Evolutionary conservation across 1,284 basidiomycete genomes (phyloP).

Genomic region (Macrocystidia cucumis): DNA sequence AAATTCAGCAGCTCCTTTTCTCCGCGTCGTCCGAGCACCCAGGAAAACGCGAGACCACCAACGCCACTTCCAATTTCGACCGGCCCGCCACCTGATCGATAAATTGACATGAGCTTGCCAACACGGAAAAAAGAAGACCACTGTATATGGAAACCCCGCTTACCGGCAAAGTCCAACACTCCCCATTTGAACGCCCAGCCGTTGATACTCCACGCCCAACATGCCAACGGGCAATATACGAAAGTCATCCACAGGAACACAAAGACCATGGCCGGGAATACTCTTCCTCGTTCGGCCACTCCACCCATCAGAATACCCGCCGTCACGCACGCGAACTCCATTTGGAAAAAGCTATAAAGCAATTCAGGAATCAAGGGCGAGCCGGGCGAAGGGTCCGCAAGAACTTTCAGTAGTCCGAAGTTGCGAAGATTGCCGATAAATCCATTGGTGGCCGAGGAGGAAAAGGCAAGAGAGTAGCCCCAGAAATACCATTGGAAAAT

Average conservation of each 20-base stretch:
- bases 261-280: constrained; percentile 85
- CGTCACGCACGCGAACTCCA: constrained; percentile 81
- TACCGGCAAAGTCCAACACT: constrained; percentile 79
- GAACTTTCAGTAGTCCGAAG: constrained; percentile 67
- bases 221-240: constrained; percentile 71
- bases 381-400: constrained; percentile 72
- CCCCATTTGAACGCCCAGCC: constrained; percentile 93
- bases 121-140: constrained; percentile 3
- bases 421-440: constrained; percentile 76
- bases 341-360: constrained; percentile 84
- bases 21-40: constrained; percentile 67
- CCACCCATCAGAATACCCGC: constrained; percentile 70
- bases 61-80: constrained; percentile 92
- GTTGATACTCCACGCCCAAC: constrained; percentile 31
- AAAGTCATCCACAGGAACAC: constrained; percentile 83
- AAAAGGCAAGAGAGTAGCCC: constrained; percentile 83
- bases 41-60: constrained; percentile 84
- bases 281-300: constrained; percentile 85
- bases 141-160: no score
- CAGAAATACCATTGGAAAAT: constrained; percentile 90
- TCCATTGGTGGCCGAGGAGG: constrained; percentile 65
- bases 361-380: constrained; percentile 65
- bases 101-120: constrained; percentile 11
- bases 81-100: constrained; percentile 71
- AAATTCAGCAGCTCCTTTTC: constrained; percentile 84